phyloP scores from a whole-genome alignment of 2,329 filamentous ascomycete genomes.

The Diplodia scrobiculata region DNA sequence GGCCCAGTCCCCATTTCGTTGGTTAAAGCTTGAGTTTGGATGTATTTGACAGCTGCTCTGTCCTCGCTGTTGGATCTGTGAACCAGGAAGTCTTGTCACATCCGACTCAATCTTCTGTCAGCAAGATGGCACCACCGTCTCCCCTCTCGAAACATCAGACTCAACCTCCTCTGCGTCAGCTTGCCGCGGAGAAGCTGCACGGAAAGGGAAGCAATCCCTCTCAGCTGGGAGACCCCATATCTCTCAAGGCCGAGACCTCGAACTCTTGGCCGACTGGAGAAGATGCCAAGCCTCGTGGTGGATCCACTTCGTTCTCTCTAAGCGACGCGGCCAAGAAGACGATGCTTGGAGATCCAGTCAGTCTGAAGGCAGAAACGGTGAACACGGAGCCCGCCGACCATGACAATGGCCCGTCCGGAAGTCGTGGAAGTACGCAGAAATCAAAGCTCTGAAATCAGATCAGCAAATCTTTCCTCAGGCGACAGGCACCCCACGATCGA shows the following conservation, averaged over 20 bases:
- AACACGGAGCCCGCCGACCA: slow-evolving; percentile 22
- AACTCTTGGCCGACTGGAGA: slow-evolving; percentile 11
- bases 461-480: neutral
- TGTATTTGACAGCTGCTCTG: neutral
- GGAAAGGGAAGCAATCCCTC: slow-evolving; percentile 24
- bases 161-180: slow-evolving; percentile 10
- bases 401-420: slow-evolving; percentile 26
- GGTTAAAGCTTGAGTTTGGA: neutral
- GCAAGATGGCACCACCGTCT: slow-evolving; percentile 14
- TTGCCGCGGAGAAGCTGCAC: slow-evolving; percentile 14
- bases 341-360: slow-evolving; percentile 28
- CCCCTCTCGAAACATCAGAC: slow-evolving; percentile 17
- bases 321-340: slow-evolving; percentile 18
- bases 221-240: slow-evolving; percentile 25
- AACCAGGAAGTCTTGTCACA: neutral
- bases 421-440: neutral
- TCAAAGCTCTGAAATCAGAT: slow-evolving; percentile 18
- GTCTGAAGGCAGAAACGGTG: slow-evolving; percentile 24
- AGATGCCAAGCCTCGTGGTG: neutral
- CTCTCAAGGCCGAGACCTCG: slow-evolving; percentile 28
- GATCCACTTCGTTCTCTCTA: neutral
- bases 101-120: neutral
- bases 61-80: neutral
- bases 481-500: neutral
- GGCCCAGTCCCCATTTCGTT: neutral